Percentiles rank a stretch among this genome's conserved stretches.
These are phyloP conservation scores for Myxozyma geophila DNA, from an alignment of 805 yeast genomes.

Conservation along the genomic window DNA sequence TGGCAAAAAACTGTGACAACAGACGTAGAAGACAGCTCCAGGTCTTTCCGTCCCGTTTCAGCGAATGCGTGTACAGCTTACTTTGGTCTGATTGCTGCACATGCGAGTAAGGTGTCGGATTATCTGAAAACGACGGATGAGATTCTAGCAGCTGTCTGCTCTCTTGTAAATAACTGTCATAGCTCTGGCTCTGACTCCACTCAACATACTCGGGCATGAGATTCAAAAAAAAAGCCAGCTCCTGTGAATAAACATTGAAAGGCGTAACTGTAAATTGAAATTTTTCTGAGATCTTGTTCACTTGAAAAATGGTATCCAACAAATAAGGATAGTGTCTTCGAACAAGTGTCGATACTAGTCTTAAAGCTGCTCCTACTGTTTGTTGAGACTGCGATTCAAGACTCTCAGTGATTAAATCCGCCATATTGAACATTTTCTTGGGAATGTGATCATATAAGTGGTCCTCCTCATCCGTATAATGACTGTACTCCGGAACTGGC, in stretches of 20 bases:
- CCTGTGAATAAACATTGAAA: conserved; percentile 26
- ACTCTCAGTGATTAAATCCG: conserved; percentile 32
- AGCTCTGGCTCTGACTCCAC: conserved; percentile 20
- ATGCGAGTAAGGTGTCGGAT: neutral
- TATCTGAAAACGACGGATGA: conserved; percentile 31
- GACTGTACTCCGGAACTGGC: neutral
- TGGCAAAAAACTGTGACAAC: conserved; percentile 36
- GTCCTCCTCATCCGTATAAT: neutral
- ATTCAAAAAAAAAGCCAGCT: conserved; percentile 28
- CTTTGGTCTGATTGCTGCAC: neutral
- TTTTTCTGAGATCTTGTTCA: conserved; percentile 18
- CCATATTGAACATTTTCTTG: conserved; percentile 24
- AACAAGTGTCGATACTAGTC: conserved; percentile 38
- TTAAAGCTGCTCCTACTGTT: conserved; percentile 34
- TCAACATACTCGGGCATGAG: conserved; percentile 21
- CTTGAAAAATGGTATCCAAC: conserved; percentile 26
- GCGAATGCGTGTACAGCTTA: conserved; percentile 14
- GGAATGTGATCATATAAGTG: neutral
- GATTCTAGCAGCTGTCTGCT: conserved; percentile 30
- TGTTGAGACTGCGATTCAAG: conserved; percentile 35
- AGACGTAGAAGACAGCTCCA: conserved; percentile 21
- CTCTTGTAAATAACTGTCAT: conserved; percentile 34
- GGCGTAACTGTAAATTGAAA: conserved; percentile 27
- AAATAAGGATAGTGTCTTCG: conserved; percentile 41
- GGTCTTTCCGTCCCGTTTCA: conserved; percentile 24